Evolutionary conservation across 1,139 yeast genomes (phyloP), one percentile per base, ranked within the genome.

Genomic region (Suhomyces kunorum): DNA sequence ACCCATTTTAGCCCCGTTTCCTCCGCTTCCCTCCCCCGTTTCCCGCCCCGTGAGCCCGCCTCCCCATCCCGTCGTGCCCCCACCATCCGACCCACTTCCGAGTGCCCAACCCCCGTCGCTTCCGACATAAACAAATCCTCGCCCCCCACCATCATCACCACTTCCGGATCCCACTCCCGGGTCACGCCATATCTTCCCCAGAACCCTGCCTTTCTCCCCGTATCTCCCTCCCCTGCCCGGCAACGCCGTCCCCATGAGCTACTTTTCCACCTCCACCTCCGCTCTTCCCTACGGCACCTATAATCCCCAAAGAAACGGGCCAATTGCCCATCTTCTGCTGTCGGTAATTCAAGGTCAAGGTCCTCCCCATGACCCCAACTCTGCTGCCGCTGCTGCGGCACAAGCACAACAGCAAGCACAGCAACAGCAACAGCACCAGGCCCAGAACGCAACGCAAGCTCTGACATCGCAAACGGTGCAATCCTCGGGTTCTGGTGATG

Each of bases 361-460:
- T 6, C 37, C 31, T 6, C 34, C 38, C 18, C 40, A 39, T 13
- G 45, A 40, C 28, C 38, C 39, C n/a, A 28, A 33, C 15, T 25
- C 44, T 5, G 32, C 38, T 5, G 39, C 43, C 13, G 36, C 29
- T 11, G 36, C 39, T 9, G 34, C 32, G 54, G n/a, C n/a, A n/a
- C n/a, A n/a, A n/a, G n/a, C n/a, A n/a, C 52, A 8, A 56, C 65
- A 38, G 51, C 46, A 18, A 50, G 68, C 23, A 47, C 55, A 22
- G 20, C 38, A 23, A 36, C 51, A 26, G 22, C 46, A 32, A 40
- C 50, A 34, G 29, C 46, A n/a, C 51, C 54, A 41, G 23, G 23
- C 19, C 17, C 33, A 22, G 7, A 25, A 18, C 6, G 24, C 8
- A 6, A 8, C 28, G 5, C 34, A 24, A 4, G 11, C 28, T 4